A percentile compares a stretch with the other conserved stretches of the same genome.
These are phyloP conservation scores for Psilocybe mexicana DNA, from an alignment of 1,284 basidiomycete genomes.

Conservation along the genomic window DNA sequence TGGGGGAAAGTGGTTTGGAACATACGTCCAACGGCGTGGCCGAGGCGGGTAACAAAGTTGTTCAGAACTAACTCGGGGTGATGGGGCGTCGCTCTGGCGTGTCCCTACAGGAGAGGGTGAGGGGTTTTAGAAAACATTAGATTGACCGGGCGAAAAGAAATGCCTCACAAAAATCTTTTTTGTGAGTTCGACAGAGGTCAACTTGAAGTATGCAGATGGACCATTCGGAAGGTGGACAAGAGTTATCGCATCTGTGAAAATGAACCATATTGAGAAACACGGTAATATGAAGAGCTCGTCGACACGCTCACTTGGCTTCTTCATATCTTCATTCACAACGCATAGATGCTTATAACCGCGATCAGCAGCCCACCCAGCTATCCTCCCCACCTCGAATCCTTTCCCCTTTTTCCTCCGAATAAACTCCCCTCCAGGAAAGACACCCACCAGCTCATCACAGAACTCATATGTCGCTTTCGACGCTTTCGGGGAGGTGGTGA, in stretches of 20 bases:
- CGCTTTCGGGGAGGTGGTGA: constrained; percentile 90
- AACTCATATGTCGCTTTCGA: constrained; percentile 85
- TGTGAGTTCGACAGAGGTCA: constrained; percentile 86
- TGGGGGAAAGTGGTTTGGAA: constrained; percentile 96
- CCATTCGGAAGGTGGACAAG: constrained; percentile 89
- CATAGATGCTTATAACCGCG: constrained; percentile 87
- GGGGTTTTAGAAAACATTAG: constrained; percentile 8
- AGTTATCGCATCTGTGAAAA: constrained; percentile 80
- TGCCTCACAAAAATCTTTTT: constrained; percentile 76
- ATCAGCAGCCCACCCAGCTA: constrained; percentile 92
- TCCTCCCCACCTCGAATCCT: constrained; percentile 91
- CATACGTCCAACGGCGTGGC: constrained; percentile 90
- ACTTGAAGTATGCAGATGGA: constrained; percentile 95
- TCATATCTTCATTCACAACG: constrained; percentile 95
- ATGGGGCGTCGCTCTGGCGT: constrained; percentile 91
- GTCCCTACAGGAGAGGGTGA: constrained; percentile 58
- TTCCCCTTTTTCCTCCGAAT: constrained; percentile 89
- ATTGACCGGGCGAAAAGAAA: neutral
- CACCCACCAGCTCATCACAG: constrained; percentile 86
- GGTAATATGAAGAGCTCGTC: neutral
- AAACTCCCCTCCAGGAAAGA: constrained; percentile 96
- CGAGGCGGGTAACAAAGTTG: constrained; percentile 92
- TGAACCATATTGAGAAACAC: constrained; percentile 8
- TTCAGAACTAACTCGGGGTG: constrained; percentile 96
- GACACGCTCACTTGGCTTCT: constrained; percentile 76